These are phyloP conservation scores for Diaporthe caulivora DNA, from an alignment of 2,329 filamentous ascomycete genomes.

Conservation along the genomic window DNA sequence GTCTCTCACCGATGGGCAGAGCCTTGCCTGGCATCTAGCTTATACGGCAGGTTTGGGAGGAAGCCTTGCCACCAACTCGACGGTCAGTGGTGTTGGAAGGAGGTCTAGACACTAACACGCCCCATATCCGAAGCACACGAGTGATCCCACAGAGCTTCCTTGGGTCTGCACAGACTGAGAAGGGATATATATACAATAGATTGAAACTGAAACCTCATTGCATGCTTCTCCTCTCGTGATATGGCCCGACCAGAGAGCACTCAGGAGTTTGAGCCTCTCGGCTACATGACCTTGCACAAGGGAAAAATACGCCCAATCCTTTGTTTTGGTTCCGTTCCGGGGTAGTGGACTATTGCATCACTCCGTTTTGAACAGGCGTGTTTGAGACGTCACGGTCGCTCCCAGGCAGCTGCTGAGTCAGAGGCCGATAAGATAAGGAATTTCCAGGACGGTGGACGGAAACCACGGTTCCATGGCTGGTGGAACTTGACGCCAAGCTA, in stretches of 20 bases:
- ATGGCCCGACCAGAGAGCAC: neutral
- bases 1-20: neutral
- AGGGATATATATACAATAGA: neutral
- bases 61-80: constrained; percentile 3
- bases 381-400: too few relatives aligned
- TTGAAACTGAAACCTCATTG: neutral
- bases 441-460: constrained; percentile 1
- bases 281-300: too few relatives aligned
- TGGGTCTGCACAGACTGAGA: neutral
- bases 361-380: neutral
- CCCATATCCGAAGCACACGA: neutral
- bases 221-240: too few relatives aligned
- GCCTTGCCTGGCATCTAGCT: constrained; percentile 4
- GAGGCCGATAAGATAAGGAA: constrained; percentile 29
- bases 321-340: neutral
- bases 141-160: too few relatives aligned
- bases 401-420: constrained; percentile 5
- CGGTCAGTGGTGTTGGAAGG: neutral
- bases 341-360: neutral
- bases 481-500: neutral
- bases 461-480: neutral
- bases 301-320: neutral
- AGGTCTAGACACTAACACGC: neutral
- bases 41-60: constrained; percentile 1
- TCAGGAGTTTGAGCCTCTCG: too few relatives aligned